phyloP scores from a whole-genome alignment of 441 rosid genomes.

The Euphorbia neoarborescens region DNA sequence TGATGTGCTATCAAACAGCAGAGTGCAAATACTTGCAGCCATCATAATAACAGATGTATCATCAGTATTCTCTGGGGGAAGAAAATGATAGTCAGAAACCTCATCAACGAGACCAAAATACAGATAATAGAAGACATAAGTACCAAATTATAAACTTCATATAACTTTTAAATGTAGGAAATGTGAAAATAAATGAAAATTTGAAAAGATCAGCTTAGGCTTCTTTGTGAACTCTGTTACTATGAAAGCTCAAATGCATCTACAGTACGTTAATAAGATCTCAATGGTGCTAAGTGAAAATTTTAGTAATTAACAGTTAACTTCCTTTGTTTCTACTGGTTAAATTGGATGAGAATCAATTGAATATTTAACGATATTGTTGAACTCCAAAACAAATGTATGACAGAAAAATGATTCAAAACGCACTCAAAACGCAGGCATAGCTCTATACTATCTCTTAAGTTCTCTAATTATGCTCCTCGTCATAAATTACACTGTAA shows the following conservation, averaged over 20 bases:
- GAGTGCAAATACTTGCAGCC: conserved; percentile 69
- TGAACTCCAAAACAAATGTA: too few relatives aligned
- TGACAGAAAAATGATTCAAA: too few relatives aligned
- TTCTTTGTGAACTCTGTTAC: not conserved
- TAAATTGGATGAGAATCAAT: too few relatives aligned
- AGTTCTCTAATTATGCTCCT: too few relatives aligned
- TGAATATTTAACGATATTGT: too few relatives aligned
- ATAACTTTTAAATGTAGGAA: not conserved
- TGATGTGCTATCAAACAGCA: conserved; percentile 60
- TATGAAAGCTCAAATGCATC: not conserved
- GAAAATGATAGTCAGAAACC: conserved; percentile 4
- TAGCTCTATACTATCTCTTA: too few relatives aligned
- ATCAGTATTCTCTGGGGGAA: conserved; percentile 34
- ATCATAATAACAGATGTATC: conserved; percentile 49
- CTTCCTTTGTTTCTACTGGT: too few relatives aligned
- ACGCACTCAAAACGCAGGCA: too few relatives aligned
- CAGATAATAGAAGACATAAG: not conserved
- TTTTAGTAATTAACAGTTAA: too few relatives aligned
- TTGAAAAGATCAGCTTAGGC: not conserved
- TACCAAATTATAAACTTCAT: not conserved
- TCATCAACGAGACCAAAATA: not conserved
- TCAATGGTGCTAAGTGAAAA: too few relatives aligned
- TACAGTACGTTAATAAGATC: not conserved
- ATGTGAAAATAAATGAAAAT: not conserved
- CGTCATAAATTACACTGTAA: too few relatives aligned